Evolutionary conservation across 176 grass and related monocot species (phyloP), one percentile per base, ranked within the genome.

Genomic region (Typha latifolia): DNA sequence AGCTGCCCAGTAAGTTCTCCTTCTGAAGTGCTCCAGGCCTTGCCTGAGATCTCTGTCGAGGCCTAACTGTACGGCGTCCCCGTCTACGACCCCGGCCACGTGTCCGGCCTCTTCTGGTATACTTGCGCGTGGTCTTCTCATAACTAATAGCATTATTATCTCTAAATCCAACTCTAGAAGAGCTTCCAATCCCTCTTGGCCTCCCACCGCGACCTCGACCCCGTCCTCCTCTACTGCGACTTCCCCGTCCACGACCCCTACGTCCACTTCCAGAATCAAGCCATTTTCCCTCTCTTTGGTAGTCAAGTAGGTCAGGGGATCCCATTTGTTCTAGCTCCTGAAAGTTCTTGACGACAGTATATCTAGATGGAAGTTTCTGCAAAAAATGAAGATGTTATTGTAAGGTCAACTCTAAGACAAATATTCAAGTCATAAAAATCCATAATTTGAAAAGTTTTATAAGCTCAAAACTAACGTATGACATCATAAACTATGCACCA

Each of bases 321-420:
- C 72, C 76, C 12, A 74, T 66, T 8, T 24, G 73, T 24, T 84
- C 78, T 12, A 82, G 49, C 67, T 77, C 85, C 70, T 84, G 83
- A 70, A 70, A 73, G 63, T 80, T 84, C 65, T 79, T 87, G 34
- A 75, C 70, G 57, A 71, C 64, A 67, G 81, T 67, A 62, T 84
- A 90, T 72, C 86, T 84, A 22, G 78, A 74, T 62, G 83, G 89
- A 84, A 82, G 65, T 51, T 85, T 92, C 94, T 97, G 83, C 72
- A 78, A 10, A 31, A 47, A 70, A 49, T 72, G 61, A 71, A 66
- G 66, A 43, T 68, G 14, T 62, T 68, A 64, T 63, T 70, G 26
- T 15, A 14, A 67, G n/a, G 37, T 43, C 7, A 43, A 43, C 37
- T 43, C 37, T 43, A 10, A 43, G 37, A 43, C 37, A 43, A 9